phyloP scores from a whole-genome alignment of 2,329 filamentous ascomycete species.

The Cercospora sp. region DNA sequence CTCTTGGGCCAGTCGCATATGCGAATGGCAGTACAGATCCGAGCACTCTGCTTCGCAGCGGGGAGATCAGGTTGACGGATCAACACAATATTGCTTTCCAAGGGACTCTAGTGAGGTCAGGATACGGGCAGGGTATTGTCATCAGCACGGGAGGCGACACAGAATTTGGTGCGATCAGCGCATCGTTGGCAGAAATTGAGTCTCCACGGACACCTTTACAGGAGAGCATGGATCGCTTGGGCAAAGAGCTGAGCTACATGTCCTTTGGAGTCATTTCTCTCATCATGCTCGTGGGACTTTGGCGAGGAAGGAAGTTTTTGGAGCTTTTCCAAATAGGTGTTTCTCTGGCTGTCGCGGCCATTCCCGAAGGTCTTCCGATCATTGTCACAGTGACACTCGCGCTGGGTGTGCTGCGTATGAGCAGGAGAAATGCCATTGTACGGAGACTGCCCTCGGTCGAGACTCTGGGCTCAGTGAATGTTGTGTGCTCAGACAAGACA shows the following conservation, averaged over 20 bases:
- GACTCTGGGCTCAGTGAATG: constrained; percentile 95
- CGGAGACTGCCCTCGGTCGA: constrained; percentile 95
- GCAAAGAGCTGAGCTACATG: constrained; percentile 92
- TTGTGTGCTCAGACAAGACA: constrained; percentile 99
- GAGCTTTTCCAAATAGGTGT: constrained; percentile 98
- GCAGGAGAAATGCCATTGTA: constrained; percentile 90
- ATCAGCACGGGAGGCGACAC: constrained; percentile 92
- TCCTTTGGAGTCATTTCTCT: constrained; percentile 93
- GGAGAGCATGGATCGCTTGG: constrained; percentile 94
- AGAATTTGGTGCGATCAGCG: constrained; percentile 93
- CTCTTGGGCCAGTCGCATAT: constrained; percentile 44
- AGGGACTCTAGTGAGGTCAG: constrained; percentile 93
- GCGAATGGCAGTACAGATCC: constrained; percentile 30
- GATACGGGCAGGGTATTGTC: constrained; percentile 94
- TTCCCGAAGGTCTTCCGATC: constrained; percentile 93
- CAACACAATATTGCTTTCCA: constrained; percentile 95
- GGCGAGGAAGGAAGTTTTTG: constrained; percentile 83
- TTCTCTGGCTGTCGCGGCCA: constrained; percentile 91
- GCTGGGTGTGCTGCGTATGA: constrained; percentile 94
- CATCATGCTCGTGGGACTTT: constrained; percentile 85
- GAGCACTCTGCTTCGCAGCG: constrained; percentile 42
- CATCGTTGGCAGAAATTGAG: constrained; percentile 91
- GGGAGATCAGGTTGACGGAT: constrained; percentile 68
- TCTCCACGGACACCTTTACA: constrained; percentile 92
- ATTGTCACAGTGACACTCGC: constrained; percentile 97